These are phyloP conservation scores for Marasmius oreades DNA, from an alignment of 1,284 basidiomycete species.

Conservation along the genomic window DNA sequence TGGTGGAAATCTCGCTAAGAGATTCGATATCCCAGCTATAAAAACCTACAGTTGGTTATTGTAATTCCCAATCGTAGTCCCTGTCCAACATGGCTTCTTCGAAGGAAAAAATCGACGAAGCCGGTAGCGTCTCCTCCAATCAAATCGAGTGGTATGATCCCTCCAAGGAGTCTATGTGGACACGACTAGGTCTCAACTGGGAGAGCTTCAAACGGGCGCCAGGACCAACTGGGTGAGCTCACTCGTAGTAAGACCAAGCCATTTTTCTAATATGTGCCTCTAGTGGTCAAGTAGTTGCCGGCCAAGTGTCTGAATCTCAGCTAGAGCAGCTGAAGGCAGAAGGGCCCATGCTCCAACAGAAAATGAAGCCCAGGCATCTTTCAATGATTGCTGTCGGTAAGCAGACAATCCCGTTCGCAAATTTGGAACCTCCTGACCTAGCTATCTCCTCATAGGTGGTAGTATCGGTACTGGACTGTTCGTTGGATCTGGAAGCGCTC, in stretches of 20 bases:
- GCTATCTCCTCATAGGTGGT: constrained; percentile 29
- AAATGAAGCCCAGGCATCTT: constrained; percentile 43
- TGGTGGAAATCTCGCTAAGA: not conserved
- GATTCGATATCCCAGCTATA: not conserved
- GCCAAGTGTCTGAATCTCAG: constrained; percentile 29
- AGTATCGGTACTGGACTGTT: constrained; percentile 52
- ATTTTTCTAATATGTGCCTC: not conserved
- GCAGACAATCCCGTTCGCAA: constrained; percentile 9
- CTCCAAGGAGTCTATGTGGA: constrained; percentile 39
- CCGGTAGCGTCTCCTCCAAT: not conserved
- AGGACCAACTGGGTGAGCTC: constrained; percentile 35
- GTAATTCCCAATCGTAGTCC: not conserved
- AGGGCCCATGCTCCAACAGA: constrained; percentile 41
- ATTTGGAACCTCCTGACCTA: not conserved
- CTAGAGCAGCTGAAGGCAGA: constrained; percentile 32
- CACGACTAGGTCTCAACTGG: constrained; percentile 33
- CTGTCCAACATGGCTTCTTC: not conserved
- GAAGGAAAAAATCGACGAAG: constrained; percentile 5
- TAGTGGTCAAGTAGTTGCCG: constrained; percentile 33
- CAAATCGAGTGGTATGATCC: constrained; percentile 33
- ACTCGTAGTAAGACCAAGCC: not conserved
- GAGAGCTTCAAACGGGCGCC: constrained; percentile 44
- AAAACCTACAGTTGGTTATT: not conserved
- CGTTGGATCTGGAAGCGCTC: constrained; percentile 45
- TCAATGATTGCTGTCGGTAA: constrained; percentile 42